Base-by-base conservation (phyloP, 2,329 filamentous ascomycete genomes). In the Cladobotryum protrusum region DNA sequence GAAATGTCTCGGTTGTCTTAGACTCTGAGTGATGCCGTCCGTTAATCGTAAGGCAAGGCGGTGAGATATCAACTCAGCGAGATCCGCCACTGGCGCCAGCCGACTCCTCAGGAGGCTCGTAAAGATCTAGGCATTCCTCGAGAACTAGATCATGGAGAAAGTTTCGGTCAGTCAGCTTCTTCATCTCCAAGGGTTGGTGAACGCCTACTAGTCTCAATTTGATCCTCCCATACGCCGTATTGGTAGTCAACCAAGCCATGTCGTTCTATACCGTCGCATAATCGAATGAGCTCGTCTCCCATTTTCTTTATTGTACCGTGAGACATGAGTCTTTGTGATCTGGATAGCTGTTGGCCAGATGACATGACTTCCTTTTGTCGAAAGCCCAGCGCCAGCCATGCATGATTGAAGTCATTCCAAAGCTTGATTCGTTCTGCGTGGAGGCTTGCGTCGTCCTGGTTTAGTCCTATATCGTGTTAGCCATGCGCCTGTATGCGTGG, bases 241-340 rank as follows among this genome's bases (percentile, higher is more conserved):
- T 97, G 87, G 66, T 97, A 99, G 70, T 99, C 93, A 11, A 99
- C 89, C 43, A 99, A 73, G n/a, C 93, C 93, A 63, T 95, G 85
- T 57, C 86, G 85, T 67, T 97, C 92, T 54, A 97, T 80, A 45
- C 81, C 81, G 64, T 97, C 90, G 64, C 91, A 95, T 45, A 96
- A 75, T 45, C 83, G 79, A 49, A 95, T 79, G 29, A 99, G 70
- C 60, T 95, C 86, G 48, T 86, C 85, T 12, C 88, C 89, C 79
- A 97, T 85, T 57, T 83, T 84, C 60, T 87, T 82, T 44, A 97
- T 75, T 19, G 75, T 78, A 3, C 86, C 83, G 56, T 79, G 75
- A 32, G 79, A 78, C 59, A 97, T 78, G 12, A 93, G 66, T 47
- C 72, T 83, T 55, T 84, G 81, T 0, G 73, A 67, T 35, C 81